Evolutionary conservation across 2,329 filamentous ascomycete species (phyloP), one percentile per base, ranked within the genome.

Genomic region (Laburnicola sp.): DNA sequence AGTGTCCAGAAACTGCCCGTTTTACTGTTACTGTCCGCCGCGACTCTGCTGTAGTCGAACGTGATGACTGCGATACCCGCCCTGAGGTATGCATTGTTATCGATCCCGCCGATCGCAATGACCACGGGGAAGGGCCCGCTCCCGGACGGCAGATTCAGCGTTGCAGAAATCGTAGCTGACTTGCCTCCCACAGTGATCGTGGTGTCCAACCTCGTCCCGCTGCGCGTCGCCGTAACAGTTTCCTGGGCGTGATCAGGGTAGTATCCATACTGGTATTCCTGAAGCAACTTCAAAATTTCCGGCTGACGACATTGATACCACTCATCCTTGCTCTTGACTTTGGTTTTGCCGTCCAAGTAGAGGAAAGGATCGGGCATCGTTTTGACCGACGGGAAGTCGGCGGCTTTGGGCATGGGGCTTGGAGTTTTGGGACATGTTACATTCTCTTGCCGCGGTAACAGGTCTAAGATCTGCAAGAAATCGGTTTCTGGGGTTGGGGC

Each of bases 231-330:
- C 9, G 73, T 74, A 6, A 80, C 76, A 3, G 70, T 79, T 51
- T 80, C 78, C 30, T 69, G 65, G 3, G 69, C 66, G 54, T 78
- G 78, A 57, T 81, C 77, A 0, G 78, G 78, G 59, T 80, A 80
- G 63, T 77, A 79, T 6, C 78, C 78, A 56, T 73, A 80, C 64
- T 80, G 78, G 64, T 80, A 80, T 53, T 80, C 75, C 55, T 80
- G 77, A 21, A 81, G 66, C 57, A 80, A 61, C 51, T 74, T 69
- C 34, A 80, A n/a, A 45, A 81, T 77, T 66, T 80, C 78, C 0
- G 78, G 78, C 58, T 77, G 76, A 3, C 77, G 76, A 60, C 78
- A 81, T 38, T 68, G 61, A 56, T 75, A 76, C 78, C 78, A 80
- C 55, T 80, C 76, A 34, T 78, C 76, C 35, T 67, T 71, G 22